These are phyloP conservation scores for Coffea canephora DNA, from an alignment of 257 asterid species.

Conservation along the genomic window DNA sequence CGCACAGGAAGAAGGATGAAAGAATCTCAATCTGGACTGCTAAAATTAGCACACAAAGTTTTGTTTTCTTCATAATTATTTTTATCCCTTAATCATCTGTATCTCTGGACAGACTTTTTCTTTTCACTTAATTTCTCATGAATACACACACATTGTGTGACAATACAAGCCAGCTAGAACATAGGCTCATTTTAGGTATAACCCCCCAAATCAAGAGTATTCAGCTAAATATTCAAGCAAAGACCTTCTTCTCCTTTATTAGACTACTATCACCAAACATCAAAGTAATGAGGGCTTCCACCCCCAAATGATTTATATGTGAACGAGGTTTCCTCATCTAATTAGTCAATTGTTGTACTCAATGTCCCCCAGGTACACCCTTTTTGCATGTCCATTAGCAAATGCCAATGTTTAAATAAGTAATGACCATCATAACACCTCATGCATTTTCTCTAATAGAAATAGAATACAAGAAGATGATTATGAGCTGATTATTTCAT, in stretches of 20 bases:
- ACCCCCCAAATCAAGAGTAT: background rate
- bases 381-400: background rate
- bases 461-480: background rate
- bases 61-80: too few relatives aligned
- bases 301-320: background rate
- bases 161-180: background rate
- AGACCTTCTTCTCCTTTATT: background rate
- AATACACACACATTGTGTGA: background rate
- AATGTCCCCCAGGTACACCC: background rate
- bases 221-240: background rate
- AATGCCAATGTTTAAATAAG: background rate
- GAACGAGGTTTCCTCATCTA: background rate
- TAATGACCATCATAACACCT: background rate
- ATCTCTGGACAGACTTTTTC: background rate
- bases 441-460: background rate
- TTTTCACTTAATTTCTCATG: background rate
- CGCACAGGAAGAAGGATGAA: conserved; percentile 12
- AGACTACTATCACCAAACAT: background rate
- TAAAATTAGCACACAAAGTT: background rate
- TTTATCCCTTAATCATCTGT: too few relatives aligned
- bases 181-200: background rate
- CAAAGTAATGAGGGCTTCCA: background rate
- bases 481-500: background rate
- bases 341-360: background rate
- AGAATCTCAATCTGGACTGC: background rate